These are phyloP conservation scores for Paracamarosporium sp. DNA, from an alignment of 2,329 filamentous ascomycete species.

Conservation along the genomic window DNA sequence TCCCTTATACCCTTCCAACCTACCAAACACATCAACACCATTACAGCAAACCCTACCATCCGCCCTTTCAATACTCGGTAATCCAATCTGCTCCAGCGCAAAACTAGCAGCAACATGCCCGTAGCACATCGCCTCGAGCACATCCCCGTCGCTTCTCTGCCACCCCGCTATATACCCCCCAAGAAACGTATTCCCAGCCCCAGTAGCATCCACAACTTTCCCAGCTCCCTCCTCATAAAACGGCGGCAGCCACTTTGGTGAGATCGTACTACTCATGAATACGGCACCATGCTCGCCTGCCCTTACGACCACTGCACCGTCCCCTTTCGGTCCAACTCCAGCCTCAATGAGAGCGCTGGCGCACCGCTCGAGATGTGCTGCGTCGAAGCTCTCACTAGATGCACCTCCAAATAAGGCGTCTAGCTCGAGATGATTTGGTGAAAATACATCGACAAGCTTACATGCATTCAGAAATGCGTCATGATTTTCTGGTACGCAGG, in stretches of 20 bases:
- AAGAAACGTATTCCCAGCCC: constrained; percentile 32
- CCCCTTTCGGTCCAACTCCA: background rate
- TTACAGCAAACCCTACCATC: constrained; percentile 18
- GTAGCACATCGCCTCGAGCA: constrained; percentile 14
- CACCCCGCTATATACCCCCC: constrained; percentile 26
- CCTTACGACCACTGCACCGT: constrained; percentile 16
- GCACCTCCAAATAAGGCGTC: constrained; percentile 15
- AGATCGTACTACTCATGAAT: background rate
- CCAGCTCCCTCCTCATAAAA: constrained; percentile 11
- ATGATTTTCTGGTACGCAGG: constrained; percentile 15
- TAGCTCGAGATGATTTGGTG: constrained; percentile 32
- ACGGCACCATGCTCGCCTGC: constrained; percentile 21
- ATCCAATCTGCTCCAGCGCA: constrained; percentile 30
- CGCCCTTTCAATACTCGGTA: constrained; percentile 11
- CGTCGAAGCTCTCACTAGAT: background rate
- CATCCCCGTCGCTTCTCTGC: constrained; percentile 6
- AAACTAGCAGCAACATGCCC: constrained; percentile 30
- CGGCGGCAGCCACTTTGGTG: constrained; percentile 18
- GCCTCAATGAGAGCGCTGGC: background rate
- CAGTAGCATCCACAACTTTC: constrained; percentile 26
- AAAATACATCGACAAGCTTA: constrained; percentile 28
- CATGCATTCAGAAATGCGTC: constrained; percentile 17
- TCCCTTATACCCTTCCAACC: constrained; percentile 19
- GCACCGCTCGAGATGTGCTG: constrained; percentile 7
- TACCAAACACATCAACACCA: constrained; percentile 7